Evolutionary conservation across 2,329 filamentous ascomycete species (phyloP), one percentile per base, ranked within the genome.

Genomic region (Monilinia vaccinii-corymbosi): DNA sequence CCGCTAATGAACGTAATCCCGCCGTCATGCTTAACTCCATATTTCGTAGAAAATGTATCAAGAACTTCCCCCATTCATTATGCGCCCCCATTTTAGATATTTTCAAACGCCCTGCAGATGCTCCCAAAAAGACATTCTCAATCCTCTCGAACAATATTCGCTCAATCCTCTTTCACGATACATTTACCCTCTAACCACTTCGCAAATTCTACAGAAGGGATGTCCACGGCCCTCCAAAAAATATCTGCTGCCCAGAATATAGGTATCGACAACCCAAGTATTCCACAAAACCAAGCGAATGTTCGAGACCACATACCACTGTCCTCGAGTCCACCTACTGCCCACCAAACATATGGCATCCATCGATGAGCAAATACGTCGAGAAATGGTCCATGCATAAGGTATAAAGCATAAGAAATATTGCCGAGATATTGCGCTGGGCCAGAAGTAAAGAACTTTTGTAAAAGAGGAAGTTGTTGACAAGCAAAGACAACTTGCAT

Each of bases 181-280:
- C 68, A 70, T 50, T 68, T 69, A 6, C 46, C 59, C 49, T 71
- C 80, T 36, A 81, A 61, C 74, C 78, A 79, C 45, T 75, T 73
- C 2, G 79, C 76, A 65, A 82, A 76, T 53, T 74, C 75, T 7
- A 81, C 73, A 67, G 77, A 75, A 1, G 77, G 78, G 4, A 73
- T 71, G 69, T 86, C 83, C 8, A 86, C 75, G 1, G 72, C 71
- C 28, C 82, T 75, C 80, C 81, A 84, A 66, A 84, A 85, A 5
- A 86, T 60, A 69, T 86, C 83, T 0, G 79, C 79, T 3, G 76
- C 74, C 77, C 81, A 85, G n/a, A 71, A 62, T 10, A 68, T 65
- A 9, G 85, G 73, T 0, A 79, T 73, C 16, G 78, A 66, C 16
- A 76, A 76, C 1, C 75, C 32, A 3, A 74, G 57, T 70, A 78